Conservation (phyloP, 257 asterid species). For the Euphrasia confusa region DNA sequence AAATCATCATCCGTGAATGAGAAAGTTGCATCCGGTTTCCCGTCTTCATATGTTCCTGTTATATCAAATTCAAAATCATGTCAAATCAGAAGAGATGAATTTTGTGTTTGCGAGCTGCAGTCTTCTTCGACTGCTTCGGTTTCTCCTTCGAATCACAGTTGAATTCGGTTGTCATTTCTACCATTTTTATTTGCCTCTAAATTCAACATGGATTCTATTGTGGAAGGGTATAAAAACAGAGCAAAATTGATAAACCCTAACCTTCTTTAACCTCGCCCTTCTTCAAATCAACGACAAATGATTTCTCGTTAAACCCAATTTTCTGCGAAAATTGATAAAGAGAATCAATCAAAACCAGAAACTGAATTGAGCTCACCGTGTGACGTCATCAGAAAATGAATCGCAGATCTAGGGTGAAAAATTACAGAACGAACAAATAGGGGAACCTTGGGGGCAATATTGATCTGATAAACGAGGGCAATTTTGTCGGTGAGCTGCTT, state of each 20-base stretch:
- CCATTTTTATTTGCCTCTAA: too few relatives aligned
- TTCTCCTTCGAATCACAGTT: too few relatives aligned
- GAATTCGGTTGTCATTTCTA: too few relatives aligned
- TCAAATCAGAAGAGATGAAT: neutral
- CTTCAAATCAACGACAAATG: constrained; percentile 77
- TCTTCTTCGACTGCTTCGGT: too few relatives aligned
- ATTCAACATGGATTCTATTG: neutral
- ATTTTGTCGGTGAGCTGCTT: constrained; percentile 53
- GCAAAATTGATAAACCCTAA: constrained; percentile 26
- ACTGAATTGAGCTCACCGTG: neutral
- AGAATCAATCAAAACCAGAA: neutral
- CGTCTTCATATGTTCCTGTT: constrained; percentile 71
- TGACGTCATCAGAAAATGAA: neutral
- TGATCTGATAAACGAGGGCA: constrained; percentile 76
- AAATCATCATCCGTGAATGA: constrained; percentile 80
- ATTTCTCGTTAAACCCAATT: constrained; percentile 63
- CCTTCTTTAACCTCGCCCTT: constrained; percentile 81
- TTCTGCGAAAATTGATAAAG: constrained; percentile 30
- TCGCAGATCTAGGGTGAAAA: neutral
- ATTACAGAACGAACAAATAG: neutral
- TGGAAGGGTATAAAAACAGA: neutral
- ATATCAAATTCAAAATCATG: neutral
- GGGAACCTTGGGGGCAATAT: constrained; percentile 75
- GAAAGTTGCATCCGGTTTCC: constrained; percentile 93
- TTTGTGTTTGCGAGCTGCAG: neutral